Evolutionary conservation across 768 basidiomycete genomes (phyloP), one percentile per base, ranked within the genome.

Genomic region (Hygrocybe coccinea): DNA sequence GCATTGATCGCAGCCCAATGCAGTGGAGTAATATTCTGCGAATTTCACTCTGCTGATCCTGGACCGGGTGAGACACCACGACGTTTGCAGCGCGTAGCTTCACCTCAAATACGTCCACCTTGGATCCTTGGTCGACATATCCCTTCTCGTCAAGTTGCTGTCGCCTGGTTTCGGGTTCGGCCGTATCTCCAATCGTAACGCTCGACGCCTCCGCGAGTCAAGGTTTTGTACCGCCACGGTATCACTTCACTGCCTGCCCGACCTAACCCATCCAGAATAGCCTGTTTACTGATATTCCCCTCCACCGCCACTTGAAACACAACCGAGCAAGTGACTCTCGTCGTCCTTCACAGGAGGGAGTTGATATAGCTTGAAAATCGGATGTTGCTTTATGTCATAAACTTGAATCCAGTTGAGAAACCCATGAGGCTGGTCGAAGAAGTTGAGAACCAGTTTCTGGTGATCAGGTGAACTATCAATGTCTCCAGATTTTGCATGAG

Each of bases 271-370:
- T 93, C 93, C 76, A 95, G 71, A 56, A 99, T 91, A 35, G 80
- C 83, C 54, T 85, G 81, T 69, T 84, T 86, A 60, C 87, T 87
- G 57, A 99, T 93, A 59, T 87, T 86, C 8, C 95, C 95, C 72
- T 99, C 95, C 56, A 98, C 72, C 17, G 95, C 95, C 19, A 99
- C 92, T 66, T 98, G 95, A 19, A 99, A 70, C 5, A 98, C 95
- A 5, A 93, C 95, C 95, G 0, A 95, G 95, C 1, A 99, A 79
- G 49, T 85, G 81, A n/a, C 80, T 85, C 67, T 92, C 91, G 58
- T 94, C 88, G 53, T 93, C 89, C 64, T 87, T 85, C 48, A 98
- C 79, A 0, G 95, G 97, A 0, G 95, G 95, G 19, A 41, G 39
- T 29, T 29, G 29, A 29, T 29, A 29, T 29, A 29, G 29, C 29